Conservation (phyloP, 768 basidiomycete species). For the Suillus clintonianus region DNA sequence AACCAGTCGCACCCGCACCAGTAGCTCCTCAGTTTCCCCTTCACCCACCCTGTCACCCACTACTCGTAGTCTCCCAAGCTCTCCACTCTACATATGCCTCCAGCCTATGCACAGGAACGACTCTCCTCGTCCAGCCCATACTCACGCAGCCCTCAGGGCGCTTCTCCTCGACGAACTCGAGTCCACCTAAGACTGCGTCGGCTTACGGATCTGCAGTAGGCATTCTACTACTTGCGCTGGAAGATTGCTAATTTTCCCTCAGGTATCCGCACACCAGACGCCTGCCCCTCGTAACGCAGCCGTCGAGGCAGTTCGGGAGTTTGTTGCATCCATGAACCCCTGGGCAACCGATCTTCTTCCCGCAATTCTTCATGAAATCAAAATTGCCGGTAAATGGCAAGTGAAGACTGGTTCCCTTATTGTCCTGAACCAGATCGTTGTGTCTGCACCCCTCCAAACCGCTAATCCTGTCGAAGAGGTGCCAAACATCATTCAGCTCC, state of each 20-base stretch:
- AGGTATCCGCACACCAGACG: too few species aligned
- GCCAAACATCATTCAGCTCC: constrained; percentile 89
- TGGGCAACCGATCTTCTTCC: constrained; percentile 89
- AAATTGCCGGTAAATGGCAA: constrained; percentile 97
- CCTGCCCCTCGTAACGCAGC: constrained; percentile 84
- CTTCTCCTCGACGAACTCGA: too few species aligned
- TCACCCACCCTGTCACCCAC: constrained; percentile 55
- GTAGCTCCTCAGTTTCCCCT: constrained; percentile 35
- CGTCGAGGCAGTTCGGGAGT: constrained; percentile 77
- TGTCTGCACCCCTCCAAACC: constrained; percentile 77
- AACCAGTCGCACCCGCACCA: constrained; percentile 23
- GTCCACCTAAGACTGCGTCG: too few species aligned
- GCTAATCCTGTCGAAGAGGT: constrained; percentile 99
- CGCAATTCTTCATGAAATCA: constrained; percentile 87
- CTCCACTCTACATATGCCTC: constrained; percentile 83
- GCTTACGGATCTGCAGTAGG: too few species aligned
- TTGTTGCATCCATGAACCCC: constrained; percentile 78
- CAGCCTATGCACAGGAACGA: constrained; percentile 86
- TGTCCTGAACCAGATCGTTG: constrained; percentile 85
- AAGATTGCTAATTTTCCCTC: too few species aligned
- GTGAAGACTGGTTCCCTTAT: constrained; percentile 87
- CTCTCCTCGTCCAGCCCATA: constrained; percentile 90
- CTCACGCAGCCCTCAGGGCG: constrained; percentile 44
- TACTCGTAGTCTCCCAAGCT: constrained; percentile 70
- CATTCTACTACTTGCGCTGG: too few species aligned